A percentile compares a stretch with the other conserved stretches of the same genome.
phyloP scores from a whole-genome alignment of 768 basidiomycete genomes.

The Hypsizygus marmoreus region DNA sequence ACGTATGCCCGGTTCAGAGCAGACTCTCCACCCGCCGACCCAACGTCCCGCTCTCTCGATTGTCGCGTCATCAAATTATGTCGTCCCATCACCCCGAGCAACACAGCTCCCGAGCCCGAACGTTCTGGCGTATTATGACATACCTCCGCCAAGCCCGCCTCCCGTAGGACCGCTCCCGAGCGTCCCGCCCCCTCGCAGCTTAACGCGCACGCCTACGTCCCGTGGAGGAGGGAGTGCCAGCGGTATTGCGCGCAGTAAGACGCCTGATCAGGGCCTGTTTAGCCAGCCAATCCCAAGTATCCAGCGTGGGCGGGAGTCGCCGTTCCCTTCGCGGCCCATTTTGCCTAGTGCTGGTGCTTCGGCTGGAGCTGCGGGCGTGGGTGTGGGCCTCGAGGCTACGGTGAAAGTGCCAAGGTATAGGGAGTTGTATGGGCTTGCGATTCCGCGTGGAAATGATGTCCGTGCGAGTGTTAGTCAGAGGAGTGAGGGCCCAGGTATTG shows the following conservation, averaged over 20 bases:
- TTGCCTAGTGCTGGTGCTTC: conserved; percentile 23
- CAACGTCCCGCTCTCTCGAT: conserved; percentile 17
- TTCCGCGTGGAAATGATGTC: conserved; percentile 5
- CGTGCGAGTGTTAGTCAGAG: conserved; percentile 8
- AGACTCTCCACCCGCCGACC: background rate
- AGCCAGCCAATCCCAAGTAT: conserved; percentile 21
- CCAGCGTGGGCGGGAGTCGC: conserved; percentile 49
- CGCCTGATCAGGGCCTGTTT: conserved; percentile 9
- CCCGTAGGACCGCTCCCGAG: conserved; percentile 46
- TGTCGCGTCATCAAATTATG: conserved; percentile 30
- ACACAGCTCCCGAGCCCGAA: conserved; percentile 35
- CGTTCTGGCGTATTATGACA: conserved; percentile 47
- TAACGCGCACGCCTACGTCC: conserved; percentile 5
- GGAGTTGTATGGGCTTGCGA: conserved; percentile 30
- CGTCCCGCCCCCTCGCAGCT: conserved; percentile 23
- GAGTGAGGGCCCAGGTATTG: conserved; percentile 1
- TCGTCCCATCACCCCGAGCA: conserved; percentile 33
- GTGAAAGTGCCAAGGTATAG: conserved; percentile 30
- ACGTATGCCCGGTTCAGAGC: background rate
- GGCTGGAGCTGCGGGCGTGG: conserved; percentile 20
- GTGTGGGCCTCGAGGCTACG: conserved; percentile 26
- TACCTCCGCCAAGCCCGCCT: conserved; percentile 54
- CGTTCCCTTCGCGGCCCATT: conserved; percentile 53
- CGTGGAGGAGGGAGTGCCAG: conserved; percentile 2
- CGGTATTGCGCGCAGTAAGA: conserved; percentile 9